Percentiles rank a stretch among this genome's conserved stretches.
Conservation (phyloP, 2,329 filamentous ascomycete genomes). For the Kalmusia sp. region DNA sequence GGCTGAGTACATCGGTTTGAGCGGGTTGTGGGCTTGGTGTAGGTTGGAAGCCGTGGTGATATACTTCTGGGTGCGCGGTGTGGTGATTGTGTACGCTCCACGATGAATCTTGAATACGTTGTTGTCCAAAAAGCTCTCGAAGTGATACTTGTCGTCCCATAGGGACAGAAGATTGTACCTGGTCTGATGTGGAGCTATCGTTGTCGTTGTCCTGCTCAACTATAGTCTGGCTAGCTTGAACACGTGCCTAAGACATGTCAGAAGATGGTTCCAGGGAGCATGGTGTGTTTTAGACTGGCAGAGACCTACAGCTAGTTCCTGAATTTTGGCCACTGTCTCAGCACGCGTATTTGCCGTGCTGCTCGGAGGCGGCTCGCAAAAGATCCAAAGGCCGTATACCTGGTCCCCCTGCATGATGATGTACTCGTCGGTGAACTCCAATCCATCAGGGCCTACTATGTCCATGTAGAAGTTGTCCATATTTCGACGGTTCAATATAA, state of each 20-base stretch:
- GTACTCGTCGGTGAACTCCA: conserved; percentile 62
- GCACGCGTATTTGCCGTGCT: conserved; percentile 61
- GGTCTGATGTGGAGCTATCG: conserved; percentile 30
- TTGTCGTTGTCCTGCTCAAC: conserved; percentile 35
- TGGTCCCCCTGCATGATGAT: conserved; percentile 61
- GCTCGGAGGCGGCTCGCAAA: conserved; percentile 63
- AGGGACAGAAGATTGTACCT: conserved; percentile 47
- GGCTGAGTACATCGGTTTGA: conserved; percentile 38
- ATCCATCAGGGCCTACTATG: conserved; percentile 50
- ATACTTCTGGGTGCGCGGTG: conserved; percentile 10
- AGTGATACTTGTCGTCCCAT: conserved; percentile 63
- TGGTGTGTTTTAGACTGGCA: background rate
- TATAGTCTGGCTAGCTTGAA: conserved; percentile 56
- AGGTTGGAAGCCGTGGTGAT: background rate
- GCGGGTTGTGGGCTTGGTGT: conserved; percentile 26
- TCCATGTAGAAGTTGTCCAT: conserved; percentile 57
- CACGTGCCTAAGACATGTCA: conserved; percentile 41
- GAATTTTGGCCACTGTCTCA: conserved; percentile 61
- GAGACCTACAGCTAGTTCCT: conserved; percentile 55
- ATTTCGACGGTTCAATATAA: conserved; percentile 57
- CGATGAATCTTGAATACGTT: conserved; percentile 58
- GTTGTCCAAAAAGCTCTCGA: conserved; percentile 62
- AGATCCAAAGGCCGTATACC: conserved; percentile 70
- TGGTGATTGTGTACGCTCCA: conserved; percentile 59
- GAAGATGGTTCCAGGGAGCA: background rate